Evolutionary conservation across 768 basidiomycete species (phyloP).

Genomic region (Cystofilobasidium capitatum): DNA sequence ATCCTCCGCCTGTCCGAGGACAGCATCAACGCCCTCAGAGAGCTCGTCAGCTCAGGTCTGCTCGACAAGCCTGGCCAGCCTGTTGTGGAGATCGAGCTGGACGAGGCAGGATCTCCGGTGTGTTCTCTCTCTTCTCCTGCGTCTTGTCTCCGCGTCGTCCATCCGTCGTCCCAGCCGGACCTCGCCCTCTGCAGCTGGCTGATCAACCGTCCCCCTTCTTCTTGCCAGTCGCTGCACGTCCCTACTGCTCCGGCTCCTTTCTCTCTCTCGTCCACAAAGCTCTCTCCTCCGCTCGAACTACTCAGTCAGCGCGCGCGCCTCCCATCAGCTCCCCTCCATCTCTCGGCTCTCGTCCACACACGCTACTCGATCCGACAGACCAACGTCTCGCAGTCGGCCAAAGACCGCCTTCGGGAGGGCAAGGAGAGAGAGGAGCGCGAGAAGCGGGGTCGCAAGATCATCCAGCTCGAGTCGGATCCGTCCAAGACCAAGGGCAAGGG

Average conservation of each 20-base stretch:
- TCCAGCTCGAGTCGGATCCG: slow-evolving; percentile 19
- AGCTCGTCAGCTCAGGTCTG: slow-evolving; percentile 10
- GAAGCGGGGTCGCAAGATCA: slow-evolving; percentile 14
- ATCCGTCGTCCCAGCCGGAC: background rate
- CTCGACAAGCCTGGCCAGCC: background rate
- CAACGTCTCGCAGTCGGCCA: slow-evolving; percentile 19
- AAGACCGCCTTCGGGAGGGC: slow-evolving; percentile 18
- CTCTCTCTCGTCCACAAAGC: background rate
- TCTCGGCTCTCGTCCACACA: slow-evolving; percentile 7
- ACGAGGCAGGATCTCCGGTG: background rate
- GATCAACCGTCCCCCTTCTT: background rate
- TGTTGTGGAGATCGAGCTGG: slow-evolving; percentile 7
- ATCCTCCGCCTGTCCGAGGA: slow-evolving; percentile 21
- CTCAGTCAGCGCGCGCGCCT: background rate
- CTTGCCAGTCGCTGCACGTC: slow-evolving; percentile 10
- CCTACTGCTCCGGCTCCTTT: background rate
- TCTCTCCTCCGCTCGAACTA: slow-evolving; percentile 13
- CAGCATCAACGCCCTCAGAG: slow-evolving; percentile 1
- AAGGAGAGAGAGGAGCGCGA: slow-evolving; percentile 18
- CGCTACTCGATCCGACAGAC: slow-evolving; percentile 24
- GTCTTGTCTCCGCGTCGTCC: background rate
- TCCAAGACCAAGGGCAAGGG: background rate
- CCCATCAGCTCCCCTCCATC: slow-evolving; percentile 9
- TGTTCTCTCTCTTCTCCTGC: background rate
- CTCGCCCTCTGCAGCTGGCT: background rate